These are phyloP conservation scores for Alternaria viburni DNA, from an alignment of 2,329 filamentous ascomycete species.

Conservation along the genomic window DNA sequence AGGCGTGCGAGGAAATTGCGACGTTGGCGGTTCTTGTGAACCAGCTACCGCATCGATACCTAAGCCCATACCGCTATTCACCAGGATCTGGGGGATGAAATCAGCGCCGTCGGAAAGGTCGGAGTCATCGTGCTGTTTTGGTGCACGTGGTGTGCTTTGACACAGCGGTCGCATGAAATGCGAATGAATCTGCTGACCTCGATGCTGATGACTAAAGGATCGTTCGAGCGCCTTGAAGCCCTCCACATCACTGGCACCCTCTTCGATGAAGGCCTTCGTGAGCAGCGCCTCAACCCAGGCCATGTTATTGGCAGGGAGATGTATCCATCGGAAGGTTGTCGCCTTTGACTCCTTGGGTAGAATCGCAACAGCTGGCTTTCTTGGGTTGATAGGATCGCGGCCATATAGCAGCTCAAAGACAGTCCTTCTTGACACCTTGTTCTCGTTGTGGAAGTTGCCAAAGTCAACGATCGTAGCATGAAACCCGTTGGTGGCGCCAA, in stretches of 20 bases:
- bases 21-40: conserved; percentile 23
- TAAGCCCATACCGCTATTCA: conserved; percentile 32
- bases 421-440: conserved; percentile 39
- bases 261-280: conserved; percentile 70
- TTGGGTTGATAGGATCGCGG: conserved; percentile 38
- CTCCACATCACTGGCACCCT: conserved; percentile 66
- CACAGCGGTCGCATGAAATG: conserved; percentile 68
- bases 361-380: conserved; percentile 46
- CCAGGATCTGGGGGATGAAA: conserved; percentile 37
- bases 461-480: conserved; percentile 50
- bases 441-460: conserved; percentile 45
- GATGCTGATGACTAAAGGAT: conserved; percentile 67
- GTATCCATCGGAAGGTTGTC: conserved; percentile 54
- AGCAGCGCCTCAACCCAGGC: conserved; percentile 68
- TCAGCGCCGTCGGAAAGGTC: conserved; percentile 43
- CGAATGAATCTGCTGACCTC: conserved; percentile 64
- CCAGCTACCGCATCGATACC: conserved; percentile 31
- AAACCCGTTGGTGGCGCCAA: conserved; percentile 46
- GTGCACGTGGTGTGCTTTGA: conserved; percentile 53
- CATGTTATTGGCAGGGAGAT: conserved; percentile 59
- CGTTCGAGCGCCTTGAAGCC: conserved; percentile 68
- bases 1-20: conserved; percentile 31
- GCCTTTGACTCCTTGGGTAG: conserved; percentile 50
- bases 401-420: conserved; percentile 48
- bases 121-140: conserved; percentile 40